These are phyloP conservation scores for Colletotrichum lini DNA, from an alignment of 2,329 filamentous ascomycete genomes.

Conservation along the genomic window DNA sequence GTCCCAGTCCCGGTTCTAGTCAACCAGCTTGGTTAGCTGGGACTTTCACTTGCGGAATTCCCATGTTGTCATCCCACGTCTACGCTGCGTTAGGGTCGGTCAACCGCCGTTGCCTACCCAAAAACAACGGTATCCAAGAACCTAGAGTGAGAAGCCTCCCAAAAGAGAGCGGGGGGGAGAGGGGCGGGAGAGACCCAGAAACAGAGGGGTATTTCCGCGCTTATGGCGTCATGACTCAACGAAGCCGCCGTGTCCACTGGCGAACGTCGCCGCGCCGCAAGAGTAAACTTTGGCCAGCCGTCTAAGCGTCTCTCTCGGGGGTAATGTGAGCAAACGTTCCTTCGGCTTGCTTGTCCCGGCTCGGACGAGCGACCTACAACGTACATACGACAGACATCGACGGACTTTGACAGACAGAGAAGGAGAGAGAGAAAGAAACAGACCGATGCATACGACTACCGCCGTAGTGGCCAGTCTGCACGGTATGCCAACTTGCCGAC, in stretches of 20 bases:
- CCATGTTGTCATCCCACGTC: slow-evolving; percentile 9
- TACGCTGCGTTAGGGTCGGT: slow-evolving; percentile 7
- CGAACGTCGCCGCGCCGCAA: not conserved
- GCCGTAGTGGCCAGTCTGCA: slow-evolving; percentile 11
- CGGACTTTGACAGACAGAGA: not conserved
- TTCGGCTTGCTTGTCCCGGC: slow-evolving; percentile 3
- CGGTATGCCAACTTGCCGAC: slow-evolving; percentile 11
- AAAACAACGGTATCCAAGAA: not conserved
- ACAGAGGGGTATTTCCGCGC: slow-evolving; percentile 27
- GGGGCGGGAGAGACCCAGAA: slow-evolving; percentile 9
- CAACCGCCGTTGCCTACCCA: not conserved
- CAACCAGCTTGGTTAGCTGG: not conserved
- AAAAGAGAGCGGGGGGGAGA: no score
- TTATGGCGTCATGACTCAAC: slow-evolving; percentile 38
- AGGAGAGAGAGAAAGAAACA: no score
- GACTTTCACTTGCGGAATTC: slow-evolving; percentile 6
- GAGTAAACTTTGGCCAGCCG: slow-evolving; percentile 28
- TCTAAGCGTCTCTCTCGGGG: not conserved
- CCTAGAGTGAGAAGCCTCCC: not conserved
- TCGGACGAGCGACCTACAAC: slow-evolving; percentile 3
- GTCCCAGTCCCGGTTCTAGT: not conserved
- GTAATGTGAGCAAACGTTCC: not conserved
- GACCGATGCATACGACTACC: slow-evolving; percentile 1
- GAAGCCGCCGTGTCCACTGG: slow-evolving; percentile 15
- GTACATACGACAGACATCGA: not conserved